Percentiles rank a stretch among this genome's conserved stretches.
Conservation (phyloP, 2,329 filamentous ascomycete species). For the Pseudopithomyces chartarum region DNA sequence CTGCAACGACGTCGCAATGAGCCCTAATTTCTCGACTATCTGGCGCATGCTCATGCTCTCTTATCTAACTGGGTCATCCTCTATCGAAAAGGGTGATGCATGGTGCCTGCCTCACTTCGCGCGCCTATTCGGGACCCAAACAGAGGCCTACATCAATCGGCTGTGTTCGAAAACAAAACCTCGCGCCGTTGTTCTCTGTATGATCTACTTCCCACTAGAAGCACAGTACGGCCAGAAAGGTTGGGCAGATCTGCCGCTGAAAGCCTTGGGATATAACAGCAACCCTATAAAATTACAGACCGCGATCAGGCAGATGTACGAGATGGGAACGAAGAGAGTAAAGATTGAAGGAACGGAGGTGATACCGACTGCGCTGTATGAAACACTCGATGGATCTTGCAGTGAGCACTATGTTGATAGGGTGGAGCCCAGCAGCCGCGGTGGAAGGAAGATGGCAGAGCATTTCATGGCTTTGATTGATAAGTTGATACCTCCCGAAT, state of each 20-base stretch:
- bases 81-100: slow-evolving; percentile 30
- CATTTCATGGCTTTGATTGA: slow-evolving; percentile 28
- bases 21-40: slow-evolving; percentile 32
- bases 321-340: slow-evolving; percentile 33
- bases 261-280: slow-evolving; percentile 35
- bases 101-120: slow-evolving; percentile 38
- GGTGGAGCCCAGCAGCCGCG: slow-evolving; percentile 41
- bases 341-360: slow-evolving; percentile 34
- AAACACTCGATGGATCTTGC: slow-evolving; percentile 38
- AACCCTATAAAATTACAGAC: slow-evolving; percentile 37
- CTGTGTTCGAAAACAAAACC: slow-evolving; percentile 37
- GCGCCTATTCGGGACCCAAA: slow-evolving; percentile 33
- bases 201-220: slow-evolving; percentile 47
- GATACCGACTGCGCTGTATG: slow-evolving; percentile 38
- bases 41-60: slow-evolving; percentile 39
- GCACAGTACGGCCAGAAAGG: slow-evolving; percentile 28
- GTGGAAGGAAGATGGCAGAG: slow-evolving; percentile 41
- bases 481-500: slow-evolving; percentile 2
- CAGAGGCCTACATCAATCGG: slow-evolving; percentile 32
- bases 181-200: slow-evolving; percentile 41
- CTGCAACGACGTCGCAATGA: slow-evolving; percentile 43
- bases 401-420: slow-evolving; percentile 38
- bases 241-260: slow-evolving; percentile 42
- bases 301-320: slow-evolving; percentile 40
- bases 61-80: slow-evolving; percentile 30